Base-by-base conservation (phyloP, 1,284 basidiomycete species). In the Schizopora paradoxa region DNA sequence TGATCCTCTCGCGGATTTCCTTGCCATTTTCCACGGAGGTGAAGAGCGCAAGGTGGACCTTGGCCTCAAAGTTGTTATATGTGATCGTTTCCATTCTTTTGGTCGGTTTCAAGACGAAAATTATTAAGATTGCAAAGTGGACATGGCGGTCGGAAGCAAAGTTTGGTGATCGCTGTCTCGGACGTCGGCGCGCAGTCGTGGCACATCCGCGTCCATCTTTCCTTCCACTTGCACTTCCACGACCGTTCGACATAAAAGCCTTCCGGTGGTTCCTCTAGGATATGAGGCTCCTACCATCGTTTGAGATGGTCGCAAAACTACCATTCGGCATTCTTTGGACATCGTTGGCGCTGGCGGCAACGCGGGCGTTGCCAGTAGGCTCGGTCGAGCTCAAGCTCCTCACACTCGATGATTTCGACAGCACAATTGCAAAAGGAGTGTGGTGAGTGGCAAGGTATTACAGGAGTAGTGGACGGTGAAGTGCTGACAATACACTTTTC, bases 41-140 rank as follows among this genome's bases (percentile, higher is more conserved):
- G 66, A 86, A 91, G 21, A 91, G 76, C 0, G 81, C 82, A 21
- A 86, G 55, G 55, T 85, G 78, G 1, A 82, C 73, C 11, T 61
- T 61, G 0, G 76, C 71, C 5, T 64, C 53, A 50, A 82, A 74
- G 25, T 80, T 73, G n/a, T 72, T 65, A 59, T 76, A 81, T 33
- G 56, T 58, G 54, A 74, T 74, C 2, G 67, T 67, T 50, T 84
- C 70, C 77, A 85, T 79, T 36, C 37, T 47, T 46, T 27, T 26
- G 33, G 29, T n/a, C n/a, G n/a, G n/a, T n/a, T n/a, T n/a, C n/a
- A n/a, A n/a, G n/a, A n/a, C n/a, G 46, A 31, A 29, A 39, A 16
- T 19, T 21, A 39, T 6, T 35, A 6, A 13, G 6, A 16, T 6
- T 6, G 7, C 7, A 35, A 16, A 7, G 33, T 6, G 19, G 6